Conservation (phyloP, 345 rosid genomes). For the Psidium friedrichsthalianum region DNA sequence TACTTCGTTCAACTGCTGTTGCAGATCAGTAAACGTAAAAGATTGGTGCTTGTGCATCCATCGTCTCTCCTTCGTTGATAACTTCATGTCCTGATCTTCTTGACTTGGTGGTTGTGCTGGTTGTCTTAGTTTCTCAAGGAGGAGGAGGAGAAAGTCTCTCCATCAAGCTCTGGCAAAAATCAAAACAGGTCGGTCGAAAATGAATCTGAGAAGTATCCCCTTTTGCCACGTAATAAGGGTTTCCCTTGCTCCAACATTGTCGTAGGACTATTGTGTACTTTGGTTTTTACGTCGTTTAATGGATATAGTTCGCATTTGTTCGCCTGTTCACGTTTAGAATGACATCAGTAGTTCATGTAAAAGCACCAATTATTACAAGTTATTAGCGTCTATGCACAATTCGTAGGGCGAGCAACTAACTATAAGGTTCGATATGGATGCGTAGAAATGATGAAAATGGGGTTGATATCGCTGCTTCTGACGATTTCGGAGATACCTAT, state of each 20-base stretch:
- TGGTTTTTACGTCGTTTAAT: background rate
- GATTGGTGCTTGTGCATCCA: background rate
- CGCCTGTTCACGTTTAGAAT: background rate
- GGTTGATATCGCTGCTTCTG: constrained; percentile 16
- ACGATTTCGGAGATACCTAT: constrained; percentile 13
- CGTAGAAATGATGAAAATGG: constrained; percentile 19
- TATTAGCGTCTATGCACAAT: background rate
- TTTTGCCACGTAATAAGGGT: background rate
- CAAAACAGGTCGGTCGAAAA: constrained; percentile 7
- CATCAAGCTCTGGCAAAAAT: constrained; percentile 4
- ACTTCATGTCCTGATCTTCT: background rate
- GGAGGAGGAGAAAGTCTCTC: constrained; percentile 15
- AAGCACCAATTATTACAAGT: background rate
- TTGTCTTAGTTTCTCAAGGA: constrained; percentile 5
- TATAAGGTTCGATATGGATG: background rate
- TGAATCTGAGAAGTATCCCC: background rate
- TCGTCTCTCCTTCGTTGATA: background rate
- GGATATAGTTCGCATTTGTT: background rate
- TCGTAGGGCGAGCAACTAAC: background rate
- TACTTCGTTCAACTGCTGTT: background rate
- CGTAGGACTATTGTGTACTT: background rate
- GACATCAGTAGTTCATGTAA: background rate
- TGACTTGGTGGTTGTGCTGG: background rate
- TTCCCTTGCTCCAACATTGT: background rate
- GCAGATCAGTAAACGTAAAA: background rate